Conservation (phyloP, 1,139 yeast genomes). For the Pichia sp. region DNA sequence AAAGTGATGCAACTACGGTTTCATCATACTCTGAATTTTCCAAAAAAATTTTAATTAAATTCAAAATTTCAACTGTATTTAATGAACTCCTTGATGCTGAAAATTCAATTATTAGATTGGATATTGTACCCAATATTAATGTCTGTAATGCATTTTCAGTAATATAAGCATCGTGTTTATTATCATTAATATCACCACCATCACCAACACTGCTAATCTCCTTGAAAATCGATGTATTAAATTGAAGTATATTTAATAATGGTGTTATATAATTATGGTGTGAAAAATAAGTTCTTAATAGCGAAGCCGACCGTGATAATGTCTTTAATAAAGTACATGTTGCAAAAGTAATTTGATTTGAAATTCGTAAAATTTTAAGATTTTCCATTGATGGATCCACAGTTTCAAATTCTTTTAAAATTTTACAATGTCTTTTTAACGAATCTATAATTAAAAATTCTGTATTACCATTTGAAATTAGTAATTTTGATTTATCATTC, state of each 20-base stretch:
- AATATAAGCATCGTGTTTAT: slow-evolving; percentile 18
- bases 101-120: slow-evolving; percentile 76
- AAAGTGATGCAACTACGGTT: slow-evolving; percentile 42
- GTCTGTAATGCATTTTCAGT: slow-evolving; percentile 45
- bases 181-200: background rate
- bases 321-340: slow-evolving; percentile 61
- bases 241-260: slow-evolving; percentile 36
- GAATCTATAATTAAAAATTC: background rate
- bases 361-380: slow-evolving; percentile 29
- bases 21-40: slow-evolving; percentile 27
- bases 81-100: slow-evolving; percentile 30
- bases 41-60: slow-evolving; percentile 37
- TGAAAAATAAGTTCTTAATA: slow-evolving; percentile 62
- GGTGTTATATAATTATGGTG: slow-evolving; percentile 48
- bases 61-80: slow-evolving; percentile 37
- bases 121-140: slow-evolving; percentile 60
- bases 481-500: slow-evolving; percentile 6
- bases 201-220: background rate
- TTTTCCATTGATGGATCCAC: slow-evolving; percentile 8
- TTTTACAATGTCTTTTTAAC: background rate
- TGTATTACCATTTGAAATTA: slow-evolving; percentile 1
- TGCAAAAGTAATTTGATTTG: slow-evolving; percentile 30
- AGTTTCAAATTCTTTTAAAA: background rate
- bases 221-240: slow-evolving; percentile 28
- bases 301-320: slow-evolving; percentile 65